Base-by-base conservation (phyloP, 164 flowering plant species). In the Tetracentron sinense region DNA sequence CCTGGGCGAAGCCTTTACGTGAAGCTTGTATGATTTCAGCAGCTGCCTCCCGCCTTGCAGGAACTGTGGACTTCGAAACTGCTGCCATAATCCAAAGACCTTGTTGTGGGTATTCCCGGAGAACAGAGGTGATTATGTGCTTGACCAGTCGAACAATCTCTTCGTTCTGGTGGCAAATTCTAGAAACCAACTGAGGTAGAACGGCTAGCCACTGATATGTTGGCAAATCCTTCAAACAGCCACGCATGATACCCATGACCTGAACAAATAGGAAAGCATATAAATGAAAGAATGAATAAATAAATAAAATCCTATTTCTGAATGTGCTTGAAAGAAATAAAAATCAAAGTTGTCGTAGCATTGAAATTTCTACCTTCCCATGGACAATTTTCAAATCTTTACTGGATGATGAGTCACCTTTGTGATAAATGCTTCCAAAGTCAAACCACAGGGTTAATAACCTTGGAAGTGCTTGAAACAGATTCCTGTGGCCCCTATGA, bases 21-120 rank as follows among this genome's bases (percentile, higher is more conserved):
- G 97, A 96, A 66, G 83, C 84, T 66, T 90, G 89, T 56, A 95
- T 85, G 71, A 95, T 95, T 81, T 87, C 97, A 52, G 94, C 89
- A 64, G 97, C 97, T 58, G 97, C 97, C 61, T 90, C 91, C 52
- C 92, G 82, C 78, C 99, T 88, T 25, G 96, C 85, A 63, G 97
- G 79, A 60, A 95, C 90, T 19, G 93, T 82, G 31, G 99, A 95
- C 74, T 95, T 95, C 65, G 99, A 88, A 73, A 95, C 99, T 46
- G 97, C 99, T 33, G 97, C 99, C 99, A 95, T 92, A 28, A 81
- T 85, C 99, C 99, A 95, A 28, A 95, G 84, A 38, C 88, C 90
- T 77, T 95, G 99, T 61, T 95, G 99, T 47, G 99, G 97, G 58
- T 85, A 95, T 64, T 85, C 83, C 54, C 77, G 81, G 38, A 95